Evolutionary conservation across 106 monocot species (phyloP), one percentile per base, ranked within the genome.

Genomic region (Allium sativum): DNA sequence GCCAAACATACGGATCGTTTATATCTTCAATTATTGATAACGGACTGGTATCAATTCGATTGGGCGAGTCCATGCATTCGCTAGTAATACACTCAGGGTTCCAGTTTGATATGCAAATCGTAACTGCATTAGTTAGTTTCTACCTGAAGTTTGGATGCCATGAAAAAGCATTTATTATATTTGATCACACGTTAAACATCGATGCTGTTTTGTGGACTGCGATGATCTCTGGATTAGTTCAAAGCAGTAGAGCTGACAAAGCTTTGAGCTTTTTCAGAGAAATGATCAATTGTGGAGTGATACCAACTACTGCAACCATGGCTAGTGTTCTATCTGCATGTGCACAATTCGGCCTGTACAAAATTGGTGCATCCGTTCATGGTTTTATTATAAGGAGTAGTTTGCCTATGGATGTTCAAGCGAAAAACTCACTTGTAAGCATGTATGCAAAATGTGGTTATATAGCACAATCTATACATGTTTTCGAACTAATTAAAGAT

Each of bases 181-280:
- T 84, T 40, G 59, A 82, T 19, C 60, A 40, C 13, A 43, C 69
- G 3, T 13, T 9, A 21, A 46, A 79, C 40, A 77, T 21, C 52
- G 90, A 90, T 58, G 56, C 57, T 31, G 65, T 90, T 3, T 59
- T 51, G 10, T 85, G 84, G 89, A 76, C 81, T 22, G 78, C 81
- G 1, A 81, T 89, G 84, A 84, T 81, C 8, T 73, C 89, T 0
- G 90, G 90, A 12, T 77, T 90, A 3, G 70, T 70, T 20, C 90
- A 82, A 55, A 84, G 76, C 19, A 72, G 56, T 62, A 31, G 56
- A 58, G 72, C 81, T 17, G 66, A 74, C 41, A 77, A 74, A 17
- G 84, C 90, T 7, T 21, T 90, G 81, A 0, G 52, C 43, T 19
- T 85, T 15, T 85, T 84, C 55, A 17, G 47, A 12, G 58, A 65